Evolutionary conservation across 352 stramenopile genomes (phyloP).

Genomic region (Phytopythium boreale): DNA sequence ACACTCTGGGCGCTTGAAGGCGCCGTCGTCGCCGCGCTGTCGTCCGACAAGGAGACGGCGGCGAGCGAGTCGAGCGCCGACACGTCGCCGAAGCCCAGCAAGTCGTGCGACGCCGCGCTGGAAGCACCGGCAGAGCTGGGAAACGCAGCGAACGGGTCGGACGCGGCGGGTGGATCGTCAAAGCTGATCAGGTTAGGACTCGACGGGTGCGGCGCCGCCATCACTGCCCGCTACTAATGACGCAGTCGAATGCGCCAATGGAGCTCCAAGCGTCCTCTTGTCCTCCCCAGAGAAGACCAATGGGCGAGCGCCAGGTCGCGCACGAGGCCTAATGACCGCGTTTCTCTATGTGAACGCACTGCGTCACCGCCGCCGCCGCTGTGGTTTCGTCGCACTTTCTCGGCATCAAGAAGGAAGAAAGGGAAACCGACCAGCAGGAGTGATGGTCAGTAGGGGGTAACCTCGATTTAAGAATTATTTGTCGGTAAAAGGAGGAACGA

Average conservation of each 20-base stretch:
- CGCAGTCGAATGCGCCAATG: too few species aligned
- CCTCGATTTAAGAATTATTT: not conserved
- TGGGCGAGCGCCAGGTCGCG: not conserved
- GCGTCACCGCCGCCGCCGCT: not conserved
- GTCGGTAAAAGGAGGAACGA: not conserved
- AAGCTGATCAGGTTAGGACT: conserved; percentile 50
- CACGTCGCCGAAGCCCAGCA: conserved; percentile 4
- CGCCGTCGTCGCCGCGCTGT: not conserved
- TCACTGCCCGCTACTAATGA: not conserved
- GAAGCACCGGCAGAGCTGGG: not conserved
- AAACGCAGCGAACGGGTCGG: conserved; percentile 4
- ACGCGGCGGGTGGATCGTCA: conserved; percentile 26
- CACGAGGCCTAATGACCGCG: not conserved
- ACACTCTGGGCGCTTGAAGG: conserved; percentile 2
- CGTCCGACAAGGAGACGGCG: not conserved
- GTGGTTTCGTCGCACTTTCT: conserved; percentile 2
- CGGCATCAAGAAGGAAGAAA: not conserved
- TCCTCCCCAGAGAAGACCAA: not conserved
- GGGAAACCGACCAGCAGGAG: conserved; percentile 2
- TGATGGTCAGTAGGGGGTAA: not conserved
- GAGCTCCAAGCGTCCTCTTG: not conserved
- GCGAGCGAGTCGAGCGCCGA: not conserved
- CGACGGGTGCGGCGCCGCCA: conserved; percentile 8
- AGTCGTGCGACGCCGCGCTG: conserved; percentile 2
- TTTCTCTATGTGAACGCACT: not conserved